Base-by-base conservation (phyloP, 2,329 filamentous ascomycete genomes). In the Penicillium sp. region DNA sequence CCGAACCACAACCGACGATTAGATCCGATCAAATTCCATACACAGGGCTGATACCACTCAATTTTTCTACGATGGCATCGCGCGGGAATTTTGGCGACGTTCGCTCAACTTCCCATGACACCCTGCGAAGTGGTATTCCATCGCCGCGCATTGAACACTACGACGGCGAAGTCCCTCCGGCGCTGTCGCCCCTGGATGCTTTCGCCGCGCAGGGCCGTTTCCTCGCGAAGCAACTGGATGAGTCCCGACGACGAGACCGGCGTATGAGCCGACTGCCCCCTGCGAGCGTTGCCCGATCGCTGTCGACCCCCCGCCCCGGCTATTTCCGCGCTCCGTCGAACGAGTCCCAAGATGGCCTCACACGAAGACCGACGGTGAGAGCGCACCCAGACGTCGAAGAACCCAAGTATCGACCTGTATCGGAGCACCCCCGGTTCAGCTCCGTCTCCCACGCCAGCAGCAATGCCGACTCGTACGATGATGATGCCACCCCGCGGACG, bases 161-260 rank as follows among this genome's bases (percentile, higher is more conserved):
- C 58, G 89, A 90, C 58, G 91, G 91, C 62, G 90, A 94, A 63
- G 64, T 76, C 1, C 94, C 95, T 20, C 95, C 95, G 5, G 90
- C 95, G 54, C 83, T 98, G 58, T 98, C 95, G 7, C 95, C 95
- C 11, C 85, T 99, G 65, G 95, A 99, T 82, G 94, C 94, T 50
- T 96, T 99, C 73, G 94, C 94, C 22, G 84, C 94, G 63, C 94
- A 98, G 73, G 96, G 93, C 69, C 89, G 94, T 59, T 80, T 96
- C 68, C 84, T 99, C 54, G 92, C 92, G 41, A 90, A 87, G 77
- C 90, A 96, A 76, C 86, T 99, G 62, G 89, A 96, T 75, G 89
- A 95, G 67, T 88, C 86, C 64, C 85, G 86, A 70, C 88, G 86
- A 71, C 85, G 86, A 63, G 92, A 91, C 52, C 87, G 88, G 65